phyloP scores from a whole-genome alignment of 371 early-diverging fungal species.

The Phascolomyces articulosus region DNA sequence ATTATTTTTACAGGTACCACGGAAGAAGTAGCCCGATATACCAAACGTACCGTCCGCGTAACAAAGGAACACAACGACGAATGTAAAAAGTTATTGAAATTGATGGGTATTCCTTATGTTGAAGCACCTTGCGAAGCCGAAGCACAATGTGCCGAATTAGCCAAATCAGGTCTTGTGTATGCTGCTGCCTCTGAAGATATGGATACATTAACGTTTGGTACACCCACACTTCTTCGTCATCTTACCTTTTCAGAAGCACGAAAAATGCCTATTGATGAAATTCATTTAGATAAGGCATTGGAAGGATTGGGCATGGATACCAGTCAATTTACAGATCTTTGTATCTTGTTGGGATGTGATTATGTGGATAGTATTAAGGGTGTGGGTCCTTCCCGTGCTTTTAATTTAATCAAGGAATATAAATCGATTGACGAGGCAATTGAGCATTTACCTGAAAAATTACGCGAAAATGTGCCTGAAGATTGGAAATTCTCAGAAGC shows the following conservation, averaged over 20 bases:
- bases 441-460: conserved; percentile 68
- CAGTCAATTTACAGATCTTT: conserved; percentile 96
- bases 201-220: conserved; percentile 98
- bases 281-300: conserved; percentile 83
- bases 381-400: conserved; percentile 94
- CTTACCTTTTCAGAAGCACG: conserved; percentile 94
- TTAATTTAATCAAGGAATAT: conserved; percentile 90
- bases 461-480: conserved; percentile 80
- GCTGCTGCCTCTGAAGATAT: conserved; percentile 99
- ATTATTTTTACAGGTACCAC: conserved; percentile 56
- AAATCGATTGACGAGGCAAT: conserved; percentile 88
- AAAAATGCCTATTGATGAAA: conserved; percentile 94
- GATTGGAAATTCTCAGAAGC: conserved; percentile 95
- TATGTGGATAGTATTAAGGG: conserved; percentile 98
- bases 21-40: conserved; percentile 90
- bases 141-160: conserved; percentile 98
- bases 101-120: conserved; percentile 98
- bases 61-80: conserved; percentile 96
- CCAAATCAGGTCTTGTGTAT: conserved; percentile 89
- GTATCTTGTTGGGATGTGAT: conserved; percentile 99
- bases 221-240: conserved; percentile 94
- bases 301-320: conserved; percentile 70
- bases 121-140: conserved; percentile 99
- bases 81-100: conserved; percentile 86
- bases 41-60: conserved; percentile 93